These are phyloP conservation scores for Hirsutella rhossiliensis DNA, from an alignment of 2,329 filamentous ascomycete genomes.

Conservation along the genomic window DNA sequence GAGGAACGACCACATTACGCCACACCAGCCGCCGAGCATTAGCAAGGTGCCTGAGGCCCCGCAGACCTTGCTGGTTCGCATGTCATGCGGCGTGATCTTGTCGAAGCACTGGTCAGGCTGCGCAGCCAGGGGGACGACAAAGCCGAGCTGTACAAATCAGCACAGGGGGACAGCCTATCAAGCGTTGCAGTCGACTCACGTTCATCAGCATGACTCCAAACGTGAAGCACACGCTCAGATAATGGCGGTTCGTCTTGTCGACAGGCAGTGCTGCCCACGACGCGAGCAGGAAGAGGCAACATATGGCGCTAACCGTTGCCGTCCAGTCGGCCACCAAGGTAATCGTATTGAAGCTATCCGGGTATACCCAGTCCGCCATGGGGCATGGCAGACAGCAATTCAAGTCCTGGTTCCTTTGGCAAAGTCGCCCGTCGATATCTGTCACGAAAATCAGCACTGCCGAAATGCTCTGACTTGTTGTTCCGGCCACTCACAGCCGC, in stretches of 20 bases:
- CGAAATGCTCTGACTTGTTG: too few relatives aligned
- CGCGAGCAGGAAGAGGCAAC: slow-evolving; percentile 62
- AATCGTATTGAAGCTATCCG: slow-evolving; percentile 45
- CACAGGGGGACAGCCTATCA: neutral
- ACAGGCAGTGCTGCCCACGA: slow-evolving; percentile 74
- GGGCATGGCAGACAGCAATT: slow-evolving; percentile 88
- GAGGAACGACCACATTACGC: slow-evolving; percentile 83
- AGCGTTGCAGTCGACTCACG: slow-evolving; percentile 35
- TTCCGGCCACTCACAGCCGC: slow-evolving; percentile 47
- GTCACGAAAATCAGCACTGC: slow-evolving; percentile 4
- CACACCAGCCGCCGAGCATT: slow-evolving; percentile 73
- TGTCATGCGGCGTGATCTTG: slow-evolving; percentile 84
- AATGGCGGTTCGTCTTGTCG: slow-evolving; percentile 85
- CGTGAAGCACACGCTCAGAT: slow-evolving; percentile 79
- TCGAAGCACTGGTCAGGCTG: slow-evolving; percentile 77
- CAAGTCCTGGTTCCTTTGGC: slow-evolving; percentile 34
- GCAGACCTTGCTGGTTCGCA: slow-evolving; percentile 71
- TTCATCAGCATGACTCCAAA: slow-evolving; percentile 67
- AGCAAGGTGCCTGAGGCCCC: slow-evolving; percentile 81
- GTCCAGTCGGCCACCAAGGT: slow-evolving; percentile 68
- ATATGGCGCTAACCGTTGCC: slow-evolving; percentile 60
- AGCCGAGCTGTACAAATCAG: slow-evolving; percentile 53
- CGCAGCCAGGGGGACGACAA: slow-evolving; percentile 75
- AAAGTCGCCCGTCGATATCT: slow-evolving; percentile 47
- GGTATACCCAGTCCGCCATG: slow-evolving; percentile 63